Evolutionary conservation across 2,329 filamentous ascomycete species (phyloP), one percentile per base, ranked within the genome.

Genomic region (Ascochyta pisi): DNA sequence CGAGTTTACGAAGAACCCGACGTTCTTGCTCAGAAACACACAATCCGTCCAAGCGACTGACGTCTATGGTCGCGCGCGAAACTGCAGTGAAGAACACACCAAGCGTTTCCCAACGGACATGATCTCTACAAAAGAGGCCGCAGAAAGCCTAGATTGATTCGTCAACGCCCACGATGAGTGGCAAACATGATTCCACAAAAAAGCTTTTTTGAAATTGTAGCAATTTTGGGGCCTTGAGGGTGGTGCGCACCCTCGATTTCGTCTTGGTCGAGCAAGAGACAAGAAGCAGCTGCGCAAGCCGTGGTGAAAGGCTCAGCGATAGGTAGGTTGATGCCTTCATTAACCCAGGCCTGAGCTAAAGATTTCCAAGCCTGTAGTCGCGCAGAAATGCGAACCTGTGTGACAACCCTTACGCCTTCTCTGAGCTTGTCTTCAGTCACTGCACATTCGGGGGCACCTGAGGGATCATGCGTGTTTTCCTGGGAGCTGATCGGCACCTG

Each of bases 1-100:
- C 9, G 7, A 39, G 26, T 40, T 34, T 51, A 9, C 49, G 40
- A 16, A 51, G 41, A 6, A 22, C 33, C 13, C 41, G 31, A 13
- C 41, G 23, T 12, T 51, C 48, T 19, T 44, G 39, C 22, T 51
- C 48, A 7, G 48, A 43, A 10, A 3, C 16, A 79, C 44, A 7
- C 75, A 68, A 24, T 9, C 49, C 33, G 15, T 45, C 41, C 24
- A 82, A 60, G 60, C 81, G 78, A 50, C 81, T 81, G 27, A 82
- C 27, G 10, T 50, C 47, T 23, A 50, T 50, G 3, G 38, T 50
- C 9, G 47, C 47, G 7, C 38, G 47, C 3, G 47, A 50, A 24
- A 50, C 38, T 13, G 47, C 47, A 9, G 47, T 42, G 38, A 42
- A 50, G 6, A 41, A 35, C 2, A 50, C 3, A 2, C 38, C 47